Conservation (phyloP, 495 filamentous ascomycete genomes). For the Tuber magnatum region DNA sequence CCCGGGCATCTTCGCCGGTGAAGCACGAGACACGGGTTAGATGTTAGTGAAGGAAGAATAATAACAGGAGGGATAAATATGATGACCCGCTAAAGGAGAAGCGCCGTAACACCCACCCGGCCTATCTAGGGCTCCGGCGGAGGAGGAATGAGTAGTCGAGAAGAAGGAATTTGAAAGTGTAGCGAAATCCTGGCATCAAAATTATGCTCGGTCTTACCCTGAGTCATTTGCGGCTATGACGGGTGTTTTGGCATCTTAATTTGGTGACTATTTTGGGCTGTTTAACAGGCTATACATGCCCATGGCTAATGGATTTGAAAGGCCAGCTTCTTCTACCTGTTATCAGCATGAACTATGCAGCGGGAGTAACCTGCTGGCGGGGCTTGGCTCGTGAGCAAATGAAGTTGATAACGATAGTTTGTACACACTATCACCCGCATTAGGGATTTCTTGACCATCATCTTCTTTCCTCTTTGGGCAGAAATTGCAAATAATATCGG, state of each 20-base stretch:
- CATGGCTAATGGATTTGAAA: not conserved
- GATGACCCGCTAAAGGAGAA: not conserved
- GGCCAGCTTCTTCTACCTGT: not conserved
- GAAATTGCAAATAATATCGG: not conserved
- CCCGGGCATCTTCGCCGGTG: no score
- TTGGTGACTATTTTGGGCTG: not conserved
- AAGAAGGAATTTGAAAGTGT: no score
- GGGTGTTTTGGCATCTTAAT: not conserved
- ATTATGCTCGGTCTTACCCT: not conserved
- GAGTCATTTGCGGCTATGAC: not conserved
- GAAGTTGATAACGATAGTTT: not conserved
- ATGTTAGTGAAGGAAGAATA: no score
- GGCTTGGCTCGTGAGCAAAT: not conserved
- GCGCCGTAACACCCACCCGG: not conserved
- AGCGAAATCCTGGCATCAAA: not conserved
- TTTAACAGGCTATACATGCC: not conserved
- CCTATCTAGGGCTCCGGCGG: not conserved
- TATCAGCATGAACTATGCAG: not conserved
- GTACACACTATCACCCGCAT: not conserved
- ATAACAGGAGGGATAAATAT: no score
- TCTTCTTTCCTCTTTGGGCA: not conserved
- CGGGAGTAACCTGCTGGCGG: not conserved
- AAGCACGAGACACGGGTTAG: no score
- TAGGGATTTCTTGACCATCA: not conserved
- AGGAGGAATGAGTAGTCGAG: not conserved